Evolutionary conservation across 1,139 yeast genomes (phyloP).

Genomic region (Wickerhamomyces sp.): DNA sequence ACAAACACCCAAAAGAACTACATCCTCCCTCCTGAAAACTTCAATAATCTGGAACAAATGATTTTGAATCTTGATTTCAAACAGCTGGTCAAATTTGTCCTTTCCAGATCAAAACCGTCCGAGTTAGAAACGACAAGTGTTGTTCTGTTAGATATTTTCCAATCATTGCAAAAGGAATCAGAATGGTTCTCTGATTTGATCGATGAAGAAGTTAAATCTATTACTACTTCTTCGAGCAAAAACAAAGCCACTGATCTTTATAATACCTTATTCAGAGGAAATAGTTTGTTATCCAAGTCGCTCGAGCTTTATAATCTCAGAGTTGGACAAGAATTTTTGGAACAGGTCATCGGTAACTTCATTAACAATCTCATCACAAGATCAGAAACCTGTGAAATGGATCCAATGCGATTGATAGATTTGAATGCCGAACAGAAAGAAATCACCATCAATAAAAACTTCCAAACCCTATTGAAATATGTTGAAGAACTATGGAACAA

Average conservation of each 20-base stretch:
- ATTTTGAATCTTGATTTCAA: slow-evolving; percentile 47
- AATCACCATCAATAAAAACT: slow-evolving; percentile 45
- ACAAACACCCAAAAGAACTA: slow-evolving; percentile 52
- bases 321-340: slow-evolving; percentile 76
- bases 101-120: slow-evolving; percentile 8
- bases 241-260: slow-evolving; percentile 35
- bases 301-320: slow-evolving; percentile 73
- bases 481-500: slow-evolving; percentile 67
- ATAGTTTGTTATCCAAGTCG: slow-evolving; percentile 75
- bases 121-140: slow-evolving; percentile 50
- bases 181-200: slow-evolving; percentile 68
- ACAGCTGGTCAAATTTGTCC: slow-evolving; percentile 43
- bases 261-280: slow-evolving; percentile 81
- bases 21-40: slow-evolving; percentile 55
- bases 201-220: slow-evolving; percentile 48
- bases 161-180: slow-evolving; percentile 56
- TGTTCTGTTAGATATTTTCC: slow-evolving; percentile 61
- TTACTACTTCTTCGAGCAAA: slow-evolving; percentile 15
- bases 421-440: slow-evolving; percentile 35
- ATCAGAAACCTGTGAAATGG: slow-evolving; percentile 60
- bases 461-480: slow-evolving; percentile 47
- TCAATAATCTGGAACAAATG: slow-evolving; percentile 58
- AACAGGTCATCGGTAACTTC: slow-evolving; percentile 66
- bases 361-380: slow-evolving; percentile 50
- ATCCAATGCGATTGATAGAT: slow-evolving; percentile 51